Base-by-base conservation (phyloP, 371 early-diverging fungal genomes). In the Actinomortierella ambigua region DNA sequence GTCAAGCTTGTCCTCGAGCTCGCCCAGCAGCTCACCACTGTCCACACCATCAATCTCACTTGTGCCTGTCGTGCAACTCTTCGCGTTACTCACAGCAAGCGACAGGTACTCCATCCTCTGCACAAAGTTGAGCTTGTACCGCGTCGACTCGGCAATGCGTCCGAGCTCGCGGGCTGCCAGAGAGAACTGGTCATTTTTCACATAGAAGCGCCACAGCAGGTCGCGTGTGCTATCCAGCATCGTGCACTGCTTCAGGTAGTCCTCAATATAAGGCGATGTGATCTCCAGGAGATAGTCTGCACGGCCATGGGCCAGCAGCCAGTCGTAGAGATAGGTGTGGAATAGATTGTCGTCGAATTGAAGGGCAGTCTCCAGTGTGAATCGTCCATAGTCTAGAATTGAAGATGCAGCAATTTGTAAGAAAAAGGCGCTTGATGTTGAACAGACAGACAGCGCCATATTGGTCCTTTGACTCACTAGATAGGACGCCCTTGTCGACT, bases 191-290 rank as follows among this genome's bases (percentile, higher is more conserved):
- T 80, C 80, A 22, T 81, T 75, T 49, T 83, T 82, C 55, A 89
- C 82, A 59, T 91, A 92, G 64, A 85, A 92, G 54, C 84, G 81
- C 90, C 93, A 94, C 23, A 95, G 79, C 56, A 94, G 79, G 39
- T 90, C 84, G 22, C 80, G 76, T 40, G 58, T 55, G 8, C 79
- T 80, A 18, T 85, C 82, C 14, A 84, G 46, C 2, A 79, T 68
- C 13, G 88, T 83, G 51, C 83, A 82, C 20, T 81, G 63, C 53
- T 78, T 73, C 57, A 95, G 79, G 57, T 83, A 94, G 23, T 86
- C 85, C 57, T 90, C 86, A 50, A 95, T 78, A 53, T 83, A 87
- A 2, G 80, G 81, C 8, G 89, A 81, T 4, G 80, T 59, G 55
- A 88, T 71, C 60, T 82, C 75, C 43, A 79, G 68, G 17, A 69